phyloP scores from a whole-genome alignment of 78 protist species.

The Dictyostelium purpureum region DNA sequence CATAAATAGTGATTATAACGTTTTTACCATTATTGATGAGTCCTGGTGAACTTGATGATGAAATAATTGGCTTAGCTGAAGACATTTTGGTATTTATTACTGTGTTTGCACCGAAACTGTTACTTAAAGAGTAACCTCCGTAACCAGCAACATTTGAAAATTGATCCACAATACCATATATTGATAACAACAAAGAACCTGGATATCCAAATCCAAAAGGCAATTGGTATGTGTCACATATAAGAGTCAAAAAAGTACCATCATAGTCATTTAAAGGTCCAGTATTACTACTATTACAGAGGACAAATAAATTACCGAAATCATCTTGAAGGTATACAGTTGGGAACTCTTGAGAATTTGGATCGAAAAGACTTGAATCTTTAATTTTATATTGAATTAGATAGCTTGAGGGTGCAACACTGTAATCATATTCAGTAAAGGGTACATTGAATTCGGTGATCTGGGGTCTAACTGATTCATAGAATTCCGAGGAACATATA shows the following conservation, averaged over 20 bases:
- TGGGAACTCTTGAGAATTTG: background rate
- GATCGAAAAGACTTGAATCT: background rate
- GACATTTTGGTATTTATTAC: no score
- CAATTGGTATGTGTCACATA: background rate
- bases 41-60: background rate
- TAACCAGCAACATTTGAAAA: background rate
- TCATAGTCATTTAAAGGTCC: background rate
- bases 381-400: no score
- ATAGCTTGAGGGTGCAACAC: no score
- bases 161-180: background rate
- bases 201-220: slow-evolving; percentile 1
- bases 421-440: background rate
- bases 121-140: background rate
- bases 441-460: background rate
- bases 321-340: background rate
- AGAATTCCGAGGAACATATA: background rate
- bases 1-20: background rate
- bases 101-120: background rate
- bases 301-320: background rate
- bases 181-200: background rate
- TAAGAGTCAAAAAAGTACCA: background rate
- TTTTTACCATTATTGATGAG: background rate
- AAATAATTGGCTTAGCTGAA: background rate
- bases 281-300: background rate
- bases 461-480: background rate